These are phyloP conservation scores for Asterionellopsis glacialis DNA, from an alignment of 108 stramenopile species.

Conservation along the genomic window DNA sequence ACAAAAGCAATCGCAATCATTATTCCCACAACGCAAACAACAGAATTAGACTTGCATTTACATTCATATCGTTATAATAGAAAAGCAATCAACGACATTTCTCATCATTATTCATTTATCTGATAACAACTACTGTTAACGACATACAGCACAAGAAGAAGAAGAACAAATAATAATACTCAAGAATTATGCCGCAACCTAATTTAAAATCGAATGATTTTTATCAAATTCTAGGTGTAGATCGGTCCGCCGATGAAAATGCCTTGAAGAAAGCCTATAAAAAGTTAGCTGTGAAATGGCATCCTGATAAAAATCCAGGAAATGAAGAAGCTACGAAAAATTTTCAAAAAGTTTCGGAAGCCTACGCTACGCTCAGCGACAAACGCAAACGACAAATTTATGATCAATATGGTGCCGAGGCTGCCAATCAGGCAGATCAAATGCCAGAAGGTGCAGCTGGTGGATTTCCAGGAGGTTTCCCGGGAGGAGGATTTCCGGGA, in stretches of 20 bases:
- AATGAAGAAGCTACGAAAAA: slow-evolving; percentile 81
- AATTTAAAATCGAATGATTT: slow-evolving; percentile 80
- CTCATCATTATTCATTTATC: too few species aligned
- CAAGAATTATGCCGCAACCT: slow-evolving; percentile 33
- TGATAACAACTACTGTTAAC: too few species aligned
- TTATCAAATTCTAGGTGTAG: slow-evolving; percentile 80
- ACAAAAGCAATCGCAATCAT: too few species aligned
- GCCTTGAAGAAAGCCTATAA: slow-evolving; percentile 79
- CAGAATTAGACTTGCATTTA: too few species aligned
- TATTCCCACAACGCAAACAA: too few species aligned
- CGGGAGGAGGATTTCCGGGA: slow-evolving; percentile 42
- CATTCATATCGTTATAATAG: too few species aligned
- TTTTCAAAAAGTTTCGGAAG: slow-evolving; percentile 86
- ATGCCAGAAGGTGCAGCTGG: slow-evolving; percentile 16
- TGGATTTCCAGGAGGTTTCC: slow-evolving; percentile 30
- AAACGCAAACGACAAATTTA: slow-evolving; percentile 80
- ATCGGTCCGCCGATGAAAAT: slow-evolving; percentile 64
- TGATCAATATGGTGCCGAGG: slow-evolving; percentile 79
- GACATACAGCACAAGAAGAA: too few species aligned
- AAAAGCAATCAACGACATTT: too few species aligned
- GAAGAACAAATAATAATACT: not conserved
- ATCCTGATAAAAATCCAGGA: slow-evolving; percentile 85
- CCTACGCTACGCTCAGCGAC: slow-evolving; percentile 76
- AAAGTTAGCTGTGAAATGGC: slow-evolving; percentile 88
- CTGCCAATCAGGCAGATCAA: slow-evolving; percentile 59